Conservation (phyloP, 257 asterid species). For the Lantana camara region DNA sequence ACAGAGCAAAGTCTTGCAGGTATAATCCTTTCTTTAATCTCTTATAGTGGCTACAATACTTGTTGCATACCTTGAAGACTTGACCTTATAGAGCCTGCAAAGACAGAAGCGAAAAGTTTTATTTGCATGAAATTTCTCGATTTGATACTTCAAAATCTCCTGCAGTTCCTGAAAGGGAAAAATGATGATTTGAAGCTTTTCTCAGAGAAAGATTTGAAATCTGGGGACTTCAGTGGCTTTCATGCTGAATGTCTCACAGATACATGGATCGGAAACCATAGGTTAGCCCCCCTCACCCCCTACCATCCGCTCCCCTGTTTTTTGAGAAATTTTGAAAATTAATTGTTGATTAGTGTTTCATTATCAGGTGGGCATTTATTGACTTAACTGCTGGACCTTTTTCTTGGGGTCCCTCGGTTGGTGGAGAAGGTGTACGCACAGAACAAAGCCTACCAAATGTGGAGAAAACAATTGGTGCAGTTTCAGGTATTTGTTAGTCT, state of each 20-base stretch:
- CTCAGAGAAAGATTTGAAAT: conserved; percentile 70
- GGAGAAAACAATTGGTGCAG: conserved; percentile 91
- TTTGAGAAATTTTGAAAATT: conserved; percentile 18
- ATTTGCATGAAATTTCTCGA: conserved; percentile 23
- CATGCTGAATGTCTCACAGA: conserved; percentile 95
- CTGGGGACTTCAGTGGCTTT: conserved; percentile 75
- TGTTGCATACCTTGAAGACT: conserved; percentile 17
- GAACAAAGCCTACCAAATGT: conserved; percentile 92
- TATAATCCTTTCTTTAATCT: conserved; percentile 34
- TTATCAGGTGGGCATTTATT: conserved; percentile 92
- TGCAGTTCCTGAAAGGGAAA: conserved; percentile 75
- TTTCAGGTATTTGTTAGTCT: conserved; percentile 62
- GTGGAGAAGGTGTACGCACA: conserved; percentile 99
- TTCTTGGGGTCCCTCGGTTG: conserved; percentile 99
- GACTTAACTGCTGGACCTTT: conserved; percentile 98
- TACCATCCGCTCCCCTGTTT: not conserved
- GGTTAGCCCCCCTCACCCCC: conserved; percentile 42
- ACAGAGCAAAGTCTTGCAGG: conserved; percentile 96
- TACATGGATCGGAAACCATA: conserved; percentile 85
- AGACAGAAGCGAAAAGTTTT: conserved; percentile 11
- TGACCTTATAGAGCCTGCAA: conserved; percentile 24
- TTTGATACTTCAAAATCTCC: conserved; percentile 25
- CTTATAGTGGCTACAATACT: conserved; percentile 5
- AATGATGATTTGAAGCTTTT: conserved; percentile 68
- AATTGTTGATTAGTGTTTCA: conserved; percentile 26